A percentile compares a stretch with the other conserved stretches of the same genome.
phyloP scores from a whole-genome alignment of 352 stramenopile genomes.

The Globisporangium emineosum region DNA sequence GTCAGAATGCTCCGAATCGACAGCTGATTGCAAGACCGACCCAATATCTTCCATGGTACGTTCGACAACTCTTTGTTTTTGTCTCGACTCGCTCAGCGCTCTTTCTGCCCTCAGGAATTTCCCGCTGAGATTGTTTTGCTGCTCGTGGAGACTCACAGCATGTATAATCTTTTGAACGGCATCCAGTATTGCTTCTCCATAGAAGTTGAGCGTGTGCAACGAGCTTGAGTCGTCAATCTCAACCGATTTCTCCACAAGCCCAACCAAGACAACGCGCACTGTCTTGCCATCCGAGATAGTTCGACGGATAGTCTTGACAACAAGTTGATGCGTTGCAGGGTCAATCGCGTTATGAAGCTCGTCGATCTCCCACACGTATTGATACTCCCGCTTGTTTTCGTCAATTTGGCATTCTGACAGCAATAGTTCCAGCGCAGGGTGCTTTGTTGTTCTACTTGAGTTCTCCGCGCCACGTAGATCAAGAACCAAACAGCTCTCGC shows the following conservation, averaged over 20 bases:
- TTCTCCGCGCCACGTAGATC: background rate
- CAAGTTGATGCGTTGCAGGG: background rate
- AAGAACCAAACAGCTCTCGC: background rate
- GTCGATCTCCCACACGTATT: background rate
- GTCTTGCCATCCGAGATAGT: background rate
- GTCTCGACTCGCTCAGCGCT: background rate
- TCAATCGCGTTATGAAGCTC: background rate
- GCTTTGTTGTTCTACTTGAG: background rate
- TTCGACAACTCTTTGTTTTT: background rate
- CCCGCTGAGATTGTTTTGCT: background rate
- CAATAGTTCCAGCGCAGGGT: constrained; percentile 11
- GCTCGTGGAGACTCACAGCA: background rate
- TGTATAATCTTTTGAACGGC: background rate
- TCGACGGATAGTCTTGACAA: background rate
- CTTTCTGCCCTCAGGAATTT: background rate
- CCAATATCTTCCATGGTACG: background rate
- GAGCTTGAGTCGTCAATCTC: background rate
- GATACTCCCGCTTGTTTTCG: background rate
- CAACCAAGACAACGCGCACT: background rate
- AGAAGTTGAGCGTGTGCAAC: background rate
- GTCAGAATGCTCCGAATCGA: background rate
- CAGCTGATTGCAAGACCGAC: background rate
- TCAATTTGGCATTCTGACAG: background rate
- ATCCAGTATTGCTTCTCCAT: constrained; percentile 2
- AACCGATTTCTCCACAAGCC: background rate